Evolutionary conservation across 2,329 filamentous ascomycete species (phyloP).

Genomic region (Monosporascus sp.): DNA sequence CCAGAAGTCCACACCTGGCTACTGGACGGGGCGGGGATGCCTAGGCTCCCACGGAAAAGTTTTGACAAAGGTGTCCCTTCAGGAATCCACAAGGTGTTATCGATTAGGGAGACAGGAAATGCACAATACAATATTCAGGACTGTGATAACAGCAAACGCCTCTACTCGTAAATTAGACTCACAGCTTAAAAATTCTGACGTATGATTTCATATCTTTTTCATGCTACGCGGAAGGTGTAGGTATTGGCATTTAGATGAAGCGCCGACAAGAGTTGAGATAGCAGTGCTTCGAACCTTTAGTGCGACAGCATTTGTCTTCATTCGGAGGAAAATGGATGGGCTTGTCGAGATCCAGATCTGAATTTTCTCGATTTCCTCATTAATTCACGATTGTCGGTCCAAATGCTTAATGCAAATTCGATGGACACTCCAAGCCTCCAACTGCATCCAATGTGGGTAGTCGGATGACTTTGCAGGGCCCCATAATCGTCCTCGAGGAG

Average conservation of each 20-base stretch:
- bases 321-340: not conserved
- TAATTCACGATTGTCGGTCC: not conserved
- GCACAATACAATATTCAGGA: too few relatives aligned
- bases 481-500: not conserved
- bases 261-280: not conserved
- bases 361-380: not conserved
- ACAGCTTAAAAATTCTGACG: too few relatives aligned
- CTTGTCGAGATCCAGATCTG: not conserved
- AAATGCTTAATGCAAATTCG: not conserved
- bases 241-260: not conserved
- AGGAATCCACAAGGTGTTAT: too few relatives aligned
- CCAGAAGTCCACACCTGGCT: not conserved
- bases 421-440: not conserved
- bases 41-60: not conserved
- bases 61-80: not conserved
- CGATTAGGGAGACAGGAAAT: too few relatives aligned
- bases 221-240: too few relatives aligned
- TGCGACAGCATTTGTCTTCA: not conserved
- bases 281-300: not conserved
- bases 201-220: too few relatives aligned
- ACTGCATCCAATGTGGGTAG: not conserved
- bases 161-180: too few relatives aligned
- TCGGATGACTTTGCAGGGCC: not conserved
- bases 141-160: too few relatives aligned
- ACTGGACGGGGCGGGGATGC: too few relatives aligned